Conservation (phyloP, 495 filamentous ascomycete species). For the Aspergillus diversus region DNA sequence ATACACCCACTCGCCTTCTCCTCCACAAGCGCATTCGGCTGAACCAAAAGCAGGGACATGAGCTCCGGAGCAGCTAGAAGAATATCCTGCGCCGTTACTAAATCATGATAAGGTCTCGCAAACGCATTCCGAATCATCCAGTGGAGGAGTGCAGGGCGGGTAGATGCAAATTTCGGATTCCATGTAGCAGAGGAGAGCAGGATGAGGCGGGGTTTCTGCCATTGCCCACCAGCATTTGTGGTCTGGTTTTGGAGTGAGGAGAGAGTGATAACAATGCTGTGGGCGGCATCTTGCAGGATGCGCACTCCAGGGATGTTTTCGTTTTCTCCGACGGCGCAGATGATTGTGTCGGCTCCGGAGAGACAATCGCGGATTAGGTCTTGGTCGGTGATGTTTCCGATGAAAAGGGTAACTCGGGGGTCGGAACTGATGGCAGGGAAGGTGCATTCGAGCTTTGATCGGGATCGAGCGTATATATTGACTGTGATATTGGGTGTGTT, state of each 20-base stretch:
- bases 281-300: neutral
- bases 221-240: neutral
- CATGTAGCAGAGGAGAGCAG: neutral
- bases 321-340: conserved; percentile 1
- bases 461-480: neutral
- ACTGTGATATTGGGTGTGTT: neutral
- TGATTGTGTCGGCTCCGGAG: conserved; percentile 1
- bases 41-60: neutral
- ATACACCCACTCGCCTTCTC: neutral
- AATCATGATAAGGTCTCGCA: neutral
- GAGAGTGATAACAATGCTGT: neutral
- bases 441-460: neutral
- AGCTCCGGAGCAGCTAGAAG: neutral
- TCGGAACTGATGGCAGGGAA: neutral
- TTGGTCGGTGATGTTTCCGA: neutral
- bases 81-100: neutral
- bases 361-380: neutral
- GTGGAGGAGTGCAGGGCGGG: conserved; percentile 3
- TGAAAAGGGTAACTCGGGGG: neutral
- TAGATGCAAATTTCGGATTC: neutral
- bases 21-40: conserved; percentile 1
- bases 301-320: neutral
- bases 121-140: neutral
- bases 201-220: neutral
- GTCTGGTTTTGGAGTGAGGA: neutral